A percentile compares a stretch with the other conserved stretches of the same genome.
These are phyloP conservation scores for Zygosaccharomyces bisporus DNA, from an alignment of 805 yeast genomes.

Conservation along the genomic window DNA sequence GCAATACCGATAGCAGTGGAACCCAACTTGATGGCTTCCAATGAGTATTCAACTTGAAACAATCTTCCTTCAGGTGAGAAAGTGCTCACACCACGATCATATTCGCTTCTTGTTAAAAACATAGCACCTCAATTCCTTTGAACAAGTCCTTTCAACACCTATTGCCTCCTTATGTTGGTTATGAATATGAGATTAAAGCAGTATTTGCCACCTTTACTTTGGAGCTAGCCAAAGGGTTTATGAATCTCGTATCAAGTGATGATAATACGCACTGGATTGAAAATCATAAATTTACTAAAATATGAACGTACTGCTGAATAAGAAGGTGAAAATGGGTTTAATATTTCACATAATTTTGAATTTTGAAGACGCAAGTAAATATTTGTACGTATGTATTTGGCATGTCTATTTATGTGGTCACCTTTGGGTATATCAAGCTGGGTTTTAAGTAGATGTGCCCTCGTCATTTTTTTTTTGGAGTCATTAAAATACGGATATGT, in stretches of 20 bases:
- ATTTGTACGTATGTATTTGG: too few relatives aligned
- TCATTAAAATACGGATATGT: too few relatives aligned
- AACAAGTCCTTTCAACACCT: constrained; percentile 2
- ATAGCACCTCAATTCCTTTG: constrained; percentile 38
- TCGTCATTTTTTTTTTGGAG: too few relatives aligned
- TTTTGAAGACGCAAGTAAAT: too few relatives aligned
- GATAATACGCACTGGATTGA: neutral
- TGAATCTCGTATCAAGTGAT: constrained; percentile 1
- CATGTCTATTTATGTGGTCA: too few relatives aligned
- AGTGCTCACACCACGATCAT: constrained; percentile 97
- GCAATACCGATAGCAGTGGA: constrained; percentile 97
- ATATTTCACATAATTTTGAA: too few relatives aligned
- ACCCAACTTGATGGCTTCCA: constrained; percentile 87
- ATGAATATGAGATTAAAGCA: neutral
- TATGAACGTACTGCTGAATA: too few relatives aligned
- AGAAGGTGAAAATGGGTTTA: too few relatives aligned
- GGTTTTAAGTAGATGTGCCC: too few relatives aligned
- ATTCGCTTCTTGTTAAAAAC: constrained; percentile 99
- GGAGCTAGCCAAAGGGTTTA: constrained; percentile 7
- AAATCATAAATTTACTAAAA: too few relatives aligned
- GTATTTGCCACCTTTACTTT: constrained; percentile 6
- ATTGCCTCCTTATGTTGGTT: neutral
- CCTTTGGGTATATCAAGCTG: too few relatives aligned
- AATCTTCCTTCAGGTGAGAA: constrained; percentile 98
- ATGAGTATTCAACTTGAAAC: constrained; percentile 95